These are phyloP conservation scores for Ilex asprella DNA, from an alignment of 257 asterid species.

Conservation along the genomic window DNA sequence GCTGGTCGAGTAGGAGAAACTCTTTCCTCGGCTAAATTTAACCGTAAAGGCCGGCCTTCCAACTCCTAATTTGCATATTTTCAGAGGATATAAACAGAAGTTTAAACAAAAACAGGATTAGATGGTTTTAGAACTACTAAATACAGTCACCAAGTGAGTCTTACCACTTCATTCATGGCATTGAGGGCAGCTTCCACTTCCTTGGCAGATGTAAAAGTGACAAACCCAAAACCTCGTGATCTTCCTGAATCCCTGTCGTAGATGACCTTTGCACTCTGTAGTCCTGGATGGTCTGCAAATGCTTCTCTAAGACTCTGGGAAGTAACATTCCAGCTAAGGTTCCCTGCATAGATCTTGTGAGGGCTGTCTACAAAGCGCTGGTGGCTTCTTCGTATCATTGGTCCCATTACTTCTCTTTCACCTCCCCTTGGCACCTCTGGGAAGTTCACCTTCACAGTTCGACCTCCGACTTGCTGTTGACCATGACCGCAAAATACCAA, in stretches of 20 bases:
- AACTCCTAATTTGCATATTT: conserved; percentile 42
- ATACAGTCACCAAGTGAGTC: conserved; percentile 9
- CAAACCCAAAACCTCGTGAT: conserved; percentile 87
- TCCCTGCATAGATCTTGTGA: conserved; percentile 70
- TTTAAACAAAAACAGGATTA: conserved; percentile 5
- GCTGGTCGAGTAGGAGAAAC: conserved; percentile 31
- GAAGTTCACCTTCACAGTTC: conserved; percentile 79
- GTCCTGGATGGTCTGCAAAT: conserved; percentile 65
- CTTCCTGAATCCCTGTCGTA: conserved; percentile 68
- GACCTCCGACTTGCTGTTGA: conserved; percentile 77
- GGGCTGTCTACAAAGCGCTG: conserved; percentile 78
- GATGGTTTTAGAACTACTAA: background rate
- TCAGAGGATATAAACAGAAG: background rate
- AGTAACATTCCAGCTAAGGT: conserved; percentile 75
- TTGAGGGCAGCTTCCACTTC: conserved; percentile 56
- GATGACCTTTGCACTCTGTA: conserved; percentile 71
- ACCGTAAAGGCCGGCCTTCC: conserved; percentile 75
- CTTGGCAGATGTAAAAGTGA: conserved; percentile 61
- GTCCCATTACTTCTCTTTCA: conserved; percentile 69
- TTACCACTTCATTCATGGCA: conserved; percentile 82
- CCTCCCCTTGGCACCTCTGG: conserved; percentile 97
- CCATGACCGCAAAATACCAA: conserved; percentile 2
- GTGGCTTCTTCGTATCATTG: conserved; percentile 56
- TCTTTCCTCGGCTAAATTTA: conserved; percentile 52
- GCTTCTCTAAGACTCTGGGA: conserved; percentile 70